phyloP scores from a whole-genome alignment of 208 protist species.

The Leishmania arabica region DNA sequence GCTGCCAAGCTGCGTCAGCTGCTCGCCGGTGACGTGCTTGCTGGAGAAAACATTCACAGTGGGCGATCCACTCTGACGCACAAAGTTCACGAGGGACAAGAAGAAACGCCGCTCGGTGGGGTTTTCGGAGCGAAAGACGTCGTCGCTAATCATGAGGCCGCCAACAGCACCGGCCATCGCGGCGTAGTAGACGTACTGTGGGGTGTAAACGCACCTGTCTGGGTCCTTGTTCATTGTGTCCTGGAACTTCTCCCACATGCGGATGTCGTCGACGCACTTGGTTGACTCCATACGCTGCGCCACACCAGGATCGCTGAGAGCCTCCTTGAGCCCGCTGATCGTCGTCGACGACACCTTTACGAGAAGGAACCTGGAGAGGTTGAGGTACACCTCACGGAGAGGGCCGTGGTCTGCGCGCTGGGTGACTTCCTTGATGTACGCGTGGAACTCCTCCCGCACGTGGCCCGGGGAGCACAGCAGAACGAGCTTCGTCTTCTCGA shows the following conservation, averaged over 20 bases:
- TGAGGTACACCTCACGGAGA: slow-evolving; percentile 67
- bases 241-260: slow-evolving; percentile 93
- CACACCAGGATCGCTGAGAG: slow-evolving; percentile 86
- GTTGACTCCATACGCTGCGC: slow-evolving; percentile 81
- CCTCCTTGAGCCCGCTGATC: slow-evolving; percentile 84
- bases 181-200: slow-evolving; percentile 85
- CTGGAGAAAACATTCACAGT: slow-evolving; percentile 94
- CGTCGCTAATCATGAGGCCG: slow-evolving; percentile 92
- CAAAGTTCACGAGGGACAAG: slow-evolving; percentile 89
- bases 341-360: slow-evolving; percentile 90
- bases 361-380: slow-evolving; percentile 93
- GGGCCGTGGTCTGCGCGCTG: slow-evolving; percentile 55
- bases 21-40: slow-evolving; percentile 95
- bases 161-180: slow-evolving; percentile 79
- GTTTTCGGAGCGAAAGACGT: slow-evolving; percentile 90
- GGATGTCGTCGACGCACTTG: slow-evolving; percentile 91
- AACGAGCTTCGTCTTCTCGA: slow-evolving; percentile 94
- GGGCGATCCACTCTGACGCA: slow-evolving; percentile 74
- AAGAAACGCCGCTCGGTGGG: slow-evolving; percentile 90
- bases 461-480: slow-evolving; percentile 95
- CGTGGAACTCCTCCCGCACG: slow-evolving; percentile 88
- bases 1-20: slow-evolving; percentile 91
- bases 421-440: slow-evolving; percentile 51
- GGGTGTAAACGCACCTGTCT: slow-evolving; percentile 94
- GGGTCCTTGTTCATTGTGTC: slow-evolving; percentile 89